Percentiles rank a stretch among this genome's conserved stretches.
These are phyloP conservation scores for Francoa sonchifolia DNA, from an alignment of 441 rosid species.

Conservation along the genomic window DNA sequence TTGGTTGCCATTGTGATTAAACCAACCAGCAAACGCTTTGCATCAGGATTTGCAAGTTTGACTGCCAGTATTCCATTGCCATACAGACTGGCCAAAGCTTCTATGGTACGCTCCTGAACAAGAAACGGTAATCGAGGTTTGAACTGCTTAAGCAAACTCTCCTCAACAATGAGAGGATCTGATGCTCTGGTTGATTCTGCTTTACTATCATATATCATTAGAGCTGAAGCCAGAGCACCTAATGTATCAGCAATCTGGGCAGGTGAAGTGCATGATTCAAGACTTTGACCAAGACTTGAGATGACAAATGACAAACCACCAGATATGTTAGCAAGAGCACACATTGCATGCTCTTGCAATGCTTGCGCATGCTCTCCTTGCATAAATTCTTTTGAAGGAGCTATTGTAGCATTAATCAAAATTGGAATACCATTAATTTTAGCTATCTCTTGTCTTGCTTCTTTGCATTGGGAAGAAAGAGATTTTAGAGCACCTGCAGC, in stretches of 20 bases:
- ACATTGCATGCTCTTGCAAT: conserved; percentile 97
- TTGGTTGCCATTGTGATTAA: conserved; percentile 91
- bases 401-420: conserved; percentile 90
- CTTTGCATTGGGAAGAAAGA: conserved; percentile 87
- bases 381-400: conserved; percentile 99
- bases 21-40: conserved; percentile 96
- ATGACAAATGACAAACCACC: conserved; percentile 97
- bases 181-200: conserved; percentile 82
- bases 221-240: conserved; percentile 97
- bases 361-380: conserved; percentile 99
- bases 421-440: conserved; percentile 84
- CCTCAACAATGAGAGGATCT: conserved; percentile 65
- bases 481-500: conserved; percentile 98
- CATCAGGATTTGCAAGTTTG: conserved; percentile 76
- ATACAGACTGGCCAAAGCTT: conserved; percentile 97
- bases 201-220: conserved; percentile 88
- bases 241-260: conserved; percentile 96
- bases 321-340: conserved; percentile 96
- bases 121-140: conserved; percentile 76
- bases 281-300: conserved; percentile 99
- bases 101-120: conserved; percentile 97
- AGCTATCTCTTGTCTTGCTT: conserved; percentile 89
- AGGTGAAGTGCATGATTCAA: conserved; percentile 92
- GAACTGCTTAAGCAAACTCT: conserved; percentile 84
- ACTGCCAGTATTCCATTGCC: conserved; percentile 67